Percentiles rank a stretch among this genome's conserved stretches.
Evolutionary conservation across 1,284 basidiomycete genomes (phyloP).

Genomic region (Uromyces viciae-fabae): DNA sequence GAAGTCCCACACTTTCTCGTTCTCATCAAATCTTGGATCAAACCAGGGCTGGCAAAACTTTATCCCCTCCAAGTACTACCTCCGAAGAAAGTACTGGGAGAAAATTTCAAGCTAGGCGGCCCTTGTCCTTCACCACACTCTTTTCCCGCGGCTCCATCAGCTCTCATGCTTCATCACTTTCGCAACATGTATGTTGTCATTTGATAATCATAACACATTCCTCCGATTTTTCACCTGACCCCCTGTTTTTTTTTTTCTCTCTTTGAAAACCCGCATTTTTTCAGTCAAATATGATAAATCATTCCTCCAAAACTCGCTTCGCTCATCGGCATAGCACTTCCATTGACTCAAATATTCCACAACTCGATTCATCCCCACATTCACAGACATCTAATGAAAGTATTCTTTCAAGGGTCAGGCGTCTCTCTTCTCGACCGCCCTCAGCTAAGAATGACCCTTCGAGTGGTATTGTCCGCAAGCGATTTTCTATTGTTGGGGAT

Average conservation of each 20-base stretch:
- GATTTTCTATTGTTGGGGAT: slow-evolving; percentile 32
- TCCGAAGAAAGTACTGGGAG: neutral
- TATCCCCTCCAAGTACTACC: neutral
- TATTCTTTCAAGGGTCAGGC: slow-evolving; percentile 29
- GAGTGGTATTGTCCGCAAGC: slow-evolving; percentile 28
- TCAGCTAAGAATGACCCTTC: neutral
- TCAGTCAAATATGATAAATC: neutral
- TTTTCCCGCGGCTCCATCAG: slow-evolving; percentile 30
- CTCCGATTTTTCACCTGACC: neutral
- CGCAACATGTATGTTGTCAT: neutral
- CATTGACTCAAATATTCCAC: slow-evolving; percentile 22
- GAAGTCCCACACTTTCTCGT: slow-evolving; percentile 31
- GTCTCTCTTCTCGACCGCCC: slow-evolving; percentile 22
- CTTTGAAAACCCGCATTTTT: neutral
- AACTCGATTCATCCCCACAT: neutral
- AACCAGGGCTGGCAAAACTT: neutral
- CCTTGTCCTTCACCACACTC: slow-evolving; percentile 38
- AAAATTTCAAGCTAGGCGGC: slow-evolving; percentile 22
- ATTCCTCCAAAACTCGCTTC: neutral
- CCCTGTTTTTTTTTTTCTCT: neutral
- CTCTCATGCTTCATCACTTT: neutral
- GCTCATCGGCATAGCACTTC: slow-evolving; percentile 36
- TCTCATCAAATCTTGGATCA: neutral
- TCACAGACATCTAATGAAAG: slow-evolving; percentile 27
- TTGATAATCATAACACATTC: neutral